Evolutionary conservation across 2,329 filamentous ascomycete species (phyloP), one percentile per base, ranked within the genome.

Genomic region (Volutella citrinella): DNA sequence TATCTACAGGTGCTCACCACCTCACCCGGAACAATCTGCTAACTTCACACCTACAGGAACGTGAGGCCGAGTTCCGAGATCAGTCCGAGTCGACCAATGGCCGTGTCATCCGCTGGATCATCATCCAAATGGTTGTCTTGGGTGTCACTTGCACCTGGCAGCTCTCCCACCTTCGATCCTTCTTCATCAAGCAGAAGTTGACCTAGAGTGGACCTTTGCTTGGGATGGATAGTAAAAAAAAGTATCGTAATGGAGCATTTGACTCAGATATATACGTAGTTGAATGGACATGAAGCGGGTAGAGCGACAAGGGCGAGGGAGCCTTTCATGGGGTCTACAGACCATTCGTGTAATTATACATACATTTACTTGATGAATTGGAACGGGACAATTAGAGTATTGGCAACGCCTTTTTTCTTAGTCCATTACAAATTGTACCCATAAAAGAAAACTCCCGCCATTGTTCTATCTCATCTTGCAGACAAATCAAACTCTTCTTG

Each of bases 161-260:
- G 66, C 74, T 98, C 28, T 95, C 89, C 34, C 91, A 98, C 67
- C 76, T 98, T 54, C 79, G 93, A 51, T 85, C 87, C 28, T 98
- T 98, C 78, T 98, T 98, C 72, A 98, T 98, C 74, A 98, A 98
- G 78, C 91, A 97, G 73, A 98, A 98, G 77, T 81, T 98, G 62
- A 97, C 93, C 40, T 98, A 79, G 66, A 29, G n/a, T n/a, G n/a
- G n/a, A n/a, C n/a, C n/a, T n/a, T n/a, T n/a, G n/a, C n/a, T n/a
- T n/a, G n/a, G n/a, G n/a, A n/a, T n/a, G n/a, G n/a, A n/a, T n/a
- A n/a, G n/a, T n/a, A n/a, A n/a, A n/a, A n/a, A n/a, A n/a, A n/a
- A n/a, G n/a, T n/a, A n/a, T n/a, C n/a, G 7, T 20, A 10, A 25
- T 22, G 23, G 36, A 41, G 39, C 32, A 26, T 32, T 49, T 40